Base-by-base conservation (phyloP, 2,329 filamentous ascomycete genomes). In the Alternaria arbusti region DNA sequence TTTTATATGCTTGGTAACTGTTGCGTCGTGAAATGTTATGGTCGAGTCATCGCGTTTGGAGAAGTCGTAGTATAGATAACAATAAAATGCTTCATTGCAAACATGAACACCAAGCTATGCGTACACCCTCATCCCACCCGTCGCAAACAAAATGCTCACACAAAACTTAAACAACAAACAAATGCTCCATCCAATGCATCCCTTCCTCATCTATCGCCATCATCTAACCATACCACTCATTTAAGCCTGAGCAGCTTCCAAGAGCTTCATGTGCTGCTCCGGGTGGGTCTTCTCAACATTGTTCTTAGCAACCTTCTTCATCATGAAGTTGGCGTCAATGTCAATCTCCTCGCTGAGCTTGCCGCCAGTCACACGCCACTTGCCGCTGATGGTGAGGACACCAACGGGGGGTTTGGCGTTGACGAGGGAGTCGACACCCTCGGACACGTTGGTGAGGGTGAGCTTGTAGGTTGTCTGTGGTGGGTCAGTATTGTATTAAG, bases 261-360 rank as follows among this genome's bases (percentile, higher is more conserved):
- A 65, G 60, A 81, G 65, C 69, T 72, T 70, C 12, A 63, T 51
- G 54, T 81, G 79, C 71, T 81, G 79, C 65, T 71, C 73, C 1
- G 79, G 79, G 62, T 80, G 78, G 28, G 76, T 79, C 73, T 78
- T 81, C 66, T 82, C 79, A 1, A 81, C 77, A 55, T 79, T 81
- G 1, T 71, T 76, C 72, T 80, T 81, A 1, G 78, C 80, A 57
- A 82, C 78, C 71, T 79, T 80, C 75, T 81, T 81, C 76, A 79
- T 80, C 74, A 81, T 74, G 40, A 81, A 80, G 56, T 82, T 81
- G 5, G 77, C 79, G 40, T 82, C 80, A 54, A 82, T 80, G n/a
- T 80, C 76, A 2, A 81, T 77, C 23, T 81, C 78, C 68, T 82
- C 80, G 23, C 65, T 70, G 36, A 81, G 60, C 60, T 69, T 57